These are phyloP conservation scores for Tripterygium wilfordii DNA, from an alignment of 177 flowering plant genomes.

Conservation along the genomic window DNA sequence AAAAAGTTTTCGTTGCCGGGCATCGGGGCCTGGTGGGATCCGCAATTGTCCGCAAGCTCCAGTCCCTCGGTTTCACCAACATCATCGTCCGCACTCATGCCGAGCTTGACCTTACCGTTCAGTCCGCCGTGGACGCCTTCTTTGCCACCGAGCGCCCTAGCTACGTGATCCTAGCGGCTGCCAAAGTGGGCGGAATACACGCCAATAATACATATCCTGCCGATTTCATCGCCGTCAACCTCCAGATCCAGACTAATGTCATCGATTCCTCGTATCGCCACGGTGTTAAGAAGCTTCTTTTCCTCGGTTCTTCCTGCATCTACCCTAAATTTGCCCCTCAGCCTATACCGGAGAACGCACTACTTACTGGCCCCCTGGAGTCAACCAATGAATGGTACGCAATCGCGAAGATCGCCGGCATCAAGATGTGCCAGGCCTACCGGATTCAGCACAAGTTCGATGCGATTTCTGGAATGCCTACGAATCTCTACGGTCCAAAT, in stretches of 20 bases:
- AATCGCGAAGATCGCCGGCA: constrained; percentile 88
- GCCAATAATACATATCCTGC: constrained; percentile 94
- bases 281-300: constrained; percentile 67
- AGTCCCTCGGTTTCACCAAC: constrained; percentile 49
- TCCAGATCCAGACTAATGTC: constrained; percentile 91
- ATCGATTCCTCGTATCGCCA: constrained; percentile 57
- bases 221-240: constrained; percentile 79
- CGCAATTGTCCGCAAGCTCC: constrained; percentile 72
- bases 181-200: constrained; percentile 96
- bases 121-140: constrained; percentile 75
- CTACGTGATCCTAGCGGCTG: constrained; percentile 83
- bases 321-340: constrained; percentile 94
- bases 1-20: constrained; percentile 84
- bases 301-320: constrained; percentile 89
- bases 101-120: constrained; percentile 81
- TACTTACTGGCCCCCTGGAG: constrained; percentile 81
- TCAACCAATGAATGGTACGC: constrained; percentile 97
- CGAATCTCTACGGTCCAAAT: constrained; percentile 77
- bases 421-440: constrained; percentile 89
- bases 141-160: constrained; percentile 62
- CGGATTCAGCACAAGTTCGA: constrained; percentile 64
- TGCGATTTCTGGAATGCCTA: constrained; percentile 89
- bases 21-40: constrained; percentile 90
- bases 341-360: constrained; percentile 72
- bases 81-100: constrained; percentile 67